Percentiles rank a stretch among this genome's conserved stretches.
Evolutionary conservation across 805 yeast genomes (phyloP).

Genomic region (Jamesozyma spencerorum): DNA sequence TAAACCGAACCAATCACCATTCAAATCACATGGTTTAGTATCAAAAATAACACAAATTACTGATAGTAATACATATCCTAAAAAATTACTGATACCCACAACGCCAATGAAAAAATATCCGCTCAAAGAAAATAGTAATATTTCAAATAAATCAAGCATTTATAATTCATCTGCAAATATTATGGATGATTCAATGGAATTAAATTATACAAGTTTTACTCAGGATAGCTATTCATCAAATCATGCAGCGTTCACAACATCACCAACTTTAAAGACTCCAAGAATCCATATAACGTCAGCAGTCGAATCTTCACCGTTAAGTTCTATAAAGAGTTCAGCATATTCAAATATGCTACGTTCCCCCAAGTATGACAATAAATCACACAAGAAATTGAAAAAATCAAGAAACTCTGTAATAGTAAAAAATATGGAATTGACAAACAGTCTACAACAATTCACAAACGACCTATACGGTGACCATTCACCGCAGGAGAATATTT

Average conservation of each 20-base stretch:
- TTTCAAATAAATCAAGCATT: slow-evolving; percentile 2
- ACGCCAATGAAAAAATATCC: slow-evolving; percentile 30
- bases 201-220: slow-evolving; percentile 11
- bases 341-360: slow-evolving; percentile 2
- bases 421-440: slow-evolving; percentile 25
- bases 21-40: slow-evolving; percentile 20
- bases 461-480: slow-evolving; percentile 28
- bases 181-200: slow-evolving; percentile 9
- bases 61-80: slow-evolving; percentile 11
- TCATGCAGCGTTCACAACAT: slow-evolving; percentile 9
- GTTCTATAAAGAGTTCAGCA: slow-evolving; percentile 1
- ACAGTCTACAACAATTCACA: slow-evolving; percentile 29
- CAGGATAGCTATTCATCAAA: slow-evolving; percentile 8
- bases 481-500: neutral
- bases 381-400: slow-evolving; percentile 21
- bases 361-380: slow-evolving; percentile 11
- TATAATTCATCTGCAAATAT: slow-evolving; percentile 6
- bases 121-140: slow-evolving; percentile 7
- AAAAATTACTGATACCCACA: slow-evolving; percentile 21
- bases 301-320: slow-evolving; percentile 15
- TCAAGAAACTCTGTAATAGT: slow-evolving; percentile 22
- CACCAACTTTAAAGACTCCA: slow-evolving; percentile 15
- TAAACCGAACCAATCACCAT: slow-evolving; percentile 23
- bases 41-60: slow-evolving; percentile 19
- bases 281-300: slow-evolving; percentile 7